These are phyloP conservation scores for Pythium folliculosum DNA, from an alignment of 352 stramenopile species.

Conservation along the genomic window DNA sequence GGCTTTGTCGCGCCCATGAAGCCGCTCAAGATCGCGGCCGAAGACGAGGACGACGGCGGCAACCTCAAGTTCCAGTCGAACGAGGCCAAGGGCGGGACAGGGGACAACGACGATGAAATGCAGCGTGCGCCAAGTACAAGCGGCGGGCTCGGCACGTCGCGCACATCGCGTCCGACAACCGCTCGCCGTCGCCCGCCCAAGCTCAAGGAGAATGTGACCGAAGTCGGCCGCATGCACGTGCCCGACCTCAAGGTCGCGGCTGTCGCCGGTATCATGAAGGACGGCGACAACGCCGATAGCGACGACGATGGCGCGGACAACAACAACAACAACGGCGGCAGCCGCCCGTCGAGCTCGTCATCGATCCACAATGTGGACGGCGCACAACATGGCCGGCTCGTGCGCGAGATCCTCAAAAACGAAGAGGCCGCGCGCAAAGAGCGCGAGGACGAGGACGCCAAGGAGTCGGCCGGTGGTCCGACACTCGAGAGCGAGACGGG, in stretches of 20 bases:
- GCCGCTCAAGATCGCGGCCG: conserved; percentile 36
- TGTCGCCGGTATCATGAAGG: conserved; percentile 80
- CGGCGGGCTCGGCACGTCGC: conserved; percentile 55
- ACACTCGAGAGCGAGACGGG: conserved; percentile 67
- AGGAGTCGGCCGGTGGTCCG: conserved; percentile 24
- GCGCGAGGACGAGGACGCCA: conserved; percentile 69
- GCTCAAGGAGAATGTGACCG: conserved; percentile 87
- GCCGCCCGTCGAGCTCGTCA: conserved; percentile 24
- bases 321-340: conserved; percentile 38
- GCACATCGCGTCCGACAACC: conserved; percentile 79
- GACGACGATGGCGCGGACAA: conserved; percentile 57
- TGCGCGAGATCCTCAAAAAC: conserved; percentile 86
- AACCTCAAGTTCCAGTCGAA: conserved; percentile 48
- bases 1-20: conserved; percentile 65
- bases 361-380: conserved; percentile 36
- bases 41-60: conserved; percentile 56
- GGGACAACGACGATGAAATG: conserved; percentile 26
- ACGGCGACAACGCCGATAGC: conserved; percentile 76
- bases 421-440: conserved; percentile 68
- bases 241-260: conserved; percentile 82
- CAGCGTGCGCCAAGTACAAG: conserved; percentile 47
- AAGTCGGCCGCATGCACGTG: conserved; percentile 65
- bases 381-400: conserved; percentile 61
- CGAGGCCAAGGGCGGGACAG: conserved; percentile 39
- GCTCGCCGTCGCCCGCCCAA: conserved; percentile 83